A percentile compares a stretch with the other conserved stretches of the same genome.
phyloP scores from a whole-genome alignment of 225 moss, liverwort and hornwort genomes.

The Pseudisothecium myosuroides region DNA sequence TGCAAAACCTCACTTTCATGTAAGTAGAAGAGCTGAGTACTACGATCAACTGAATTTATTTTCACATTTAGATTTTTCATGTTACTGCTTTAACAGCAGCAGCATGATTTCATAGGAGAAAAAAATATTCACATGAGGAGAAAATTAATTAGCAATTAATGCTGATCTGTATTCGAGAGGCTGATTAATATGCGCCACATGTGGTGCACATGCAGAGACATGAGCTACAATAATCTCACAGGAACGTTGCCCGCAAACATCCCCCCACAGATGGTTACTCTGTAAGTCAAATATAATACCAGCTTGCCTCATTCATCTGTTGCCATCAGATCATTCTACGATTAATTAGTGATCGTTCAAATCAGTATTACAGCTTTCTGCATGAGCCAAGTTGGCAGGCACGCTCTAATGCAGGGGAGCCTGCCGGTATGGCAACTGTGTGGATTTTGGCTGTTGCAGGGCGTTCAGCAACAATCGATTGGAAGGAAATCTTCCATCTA shows the following conservation, averaged over 20 bases:
- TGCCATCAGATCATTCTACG: not conserved
- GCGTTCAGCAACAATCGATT: constrained; percentile 25
- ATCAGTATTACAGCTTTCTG: not conserved
- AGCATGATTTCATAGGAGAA: not conserved
- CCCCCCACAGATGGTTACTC: not conserved
- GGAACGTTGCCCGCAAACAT: constrained; percentile 11
- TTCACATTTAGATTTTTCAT: not conserved
- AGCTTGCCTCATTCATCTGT: not conserved
- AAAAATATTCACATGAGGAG: not conserved
- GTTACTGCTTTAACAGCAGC: not conserved
- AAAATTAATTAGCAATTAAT: too few relatives aligned
- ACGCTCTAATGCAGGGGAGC: not conserved
- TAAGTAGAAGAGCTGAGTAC: not conserved
- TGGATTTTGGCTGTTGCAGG: not conserved
- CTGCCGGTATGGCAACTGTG: not conserved
- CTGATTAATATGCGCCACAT: not conserved
- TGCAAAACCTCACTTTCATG: constrained; percentile 38
- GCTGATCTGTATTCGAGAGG: not conserved
- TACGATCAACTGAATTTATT: not conserved
- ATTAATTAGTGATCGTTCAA: not conserved
- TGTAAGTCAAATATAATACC: constrained; percentile 2
- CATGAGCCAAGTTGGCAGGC: not conserved
- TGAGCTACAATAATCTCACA: constrained; percentile 24
- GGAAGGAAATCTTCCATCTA: not conserved
- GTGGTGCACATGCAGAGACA: constrained; percentile 12